Evolutionary conservation across 2,329 filamentous ascomycete genomes (phyloP), one percentile per base, ranked within the genome.

Genomic region (Thermoascus crustaceus): DNA sequence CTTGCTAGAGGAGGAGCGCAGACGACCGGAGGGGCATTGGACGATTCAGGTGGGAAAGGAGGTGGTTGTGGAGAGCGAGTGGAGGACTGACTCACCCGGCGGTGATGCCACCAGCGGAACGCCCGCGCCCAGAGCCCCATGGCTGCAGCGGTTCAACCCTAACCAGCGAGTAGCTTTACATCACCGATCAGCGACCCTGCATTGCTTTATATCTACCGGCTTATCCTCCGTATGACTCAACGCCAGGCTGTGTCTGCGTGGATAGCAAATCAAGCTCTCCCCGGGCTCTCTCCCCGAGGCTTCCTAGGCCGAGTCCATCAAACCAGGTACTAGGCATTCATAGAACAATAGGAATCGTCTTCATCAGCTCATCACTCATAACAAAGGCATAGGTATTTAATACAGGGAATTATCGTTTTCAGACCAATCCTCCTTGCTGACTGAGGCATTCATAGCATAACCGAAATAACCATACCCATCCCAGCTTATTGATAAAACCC

Each of bases 91-190:
- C 48, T 57, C 53, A 57, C 43, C 43, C 30, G 17, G 30, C n/a
- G 17, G 46, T 56, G 50, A 57, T 55, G 54, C 51, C 52, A 55
- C 52, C 55, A 56, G 52, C 51, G 44, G 52, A 47, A 45, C 43
- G 30, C 36, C 41, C 19, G 40, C 30, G 17, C 16, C 30, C 30
- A 32, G 16, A 32, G 30, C 30, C 30, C 17, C 30, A 22, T 22
- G 13, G 11, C 26, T 29, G 26, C 26, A 29, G 26, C 26, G 26
- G 26, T 29, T 29, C 14, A 53, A 46, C 50, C 46, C 48, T 55
- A 54, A 47, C 26, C 10, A 20, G 32, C 18, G 23, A 24, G 23
- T 34, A n/a, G 17, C 18, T 34, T 34, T 19, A 17, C 20, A 21
- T 13, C 10, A 23, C 14, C 24, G 32, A 34, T 22, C 32, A n/a